Percentiles rank a stretch among this genome's conserved stretches.
Conservation (phyloP, 2,329 filamentous ascomycete species). For the Microdochium nivale region DNA sequence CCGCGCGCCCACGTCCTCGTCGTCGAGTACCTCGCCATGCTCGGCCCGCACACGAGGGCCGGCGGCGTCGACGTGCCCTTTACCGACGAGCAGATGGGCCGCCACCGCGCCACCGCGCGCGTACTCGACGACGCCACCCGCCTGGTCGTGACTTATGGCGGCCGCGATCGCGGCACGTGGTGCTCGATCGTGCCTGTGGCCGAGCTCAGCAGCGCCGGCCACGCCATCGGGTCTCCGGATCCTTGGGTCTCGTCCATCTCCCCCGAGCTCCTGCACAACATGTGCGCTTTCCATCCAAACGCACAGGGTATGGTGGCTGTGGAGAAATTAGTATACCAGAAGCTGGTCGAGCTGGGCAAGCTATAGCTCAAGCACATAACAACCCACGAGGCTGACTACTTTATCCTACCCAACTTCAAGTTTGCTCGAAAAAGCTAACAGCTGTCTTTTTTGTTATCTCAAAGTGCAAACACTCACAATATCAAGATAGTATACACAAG, state of each 20-base stretch:
- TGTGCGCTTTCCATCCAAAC: conserved; percentile 19
- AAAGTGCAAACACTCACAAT: too few species aligned
- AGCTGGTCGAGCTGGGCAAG: conserved; percentile 11
- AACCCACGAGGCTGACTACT: background rate
- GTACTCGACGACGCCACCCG: conserved; percentile 15
- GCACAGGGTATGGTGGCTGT: conserved; percentile 19
- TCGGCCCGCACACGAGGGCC: conserved; percentile 16
- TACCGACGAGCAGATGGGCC: conserved; percentile 12
- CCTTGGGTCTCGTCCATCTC: conserved; percentile 21
- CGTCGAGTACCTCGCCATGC: conserved; percentile 26
- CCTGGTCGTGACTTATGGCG: conserved; percentile 8
- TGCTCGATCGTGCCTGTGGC: conserved; percentile 15
- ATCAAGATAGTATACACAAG: background rate
- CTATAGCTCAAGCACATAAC: background rate
- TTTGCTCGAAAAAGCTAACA: background rate
- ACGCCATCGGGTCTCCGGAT: conserved; percentile 16
- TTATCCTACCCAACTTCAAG: background rate
- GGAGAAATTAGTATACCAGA: conserved; percentile 13
- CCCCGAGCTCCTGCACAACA: conserved; percentile 13
- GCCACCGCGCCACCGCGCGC: conserved; percentile 13
- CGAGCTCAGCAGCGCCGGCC: conserved; percentile 11
- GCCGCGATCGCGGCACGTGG: conserved; percentile 15
- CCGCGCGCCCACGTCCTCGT: conserved; percentile 32
- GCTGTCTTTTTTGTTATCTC: too few species aligned
- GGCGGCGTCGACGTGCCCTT: conserved; percentile 16